Conservation (phyloP, 78 protist genomes). For the Corallochytrium limacisporum region DNA sequence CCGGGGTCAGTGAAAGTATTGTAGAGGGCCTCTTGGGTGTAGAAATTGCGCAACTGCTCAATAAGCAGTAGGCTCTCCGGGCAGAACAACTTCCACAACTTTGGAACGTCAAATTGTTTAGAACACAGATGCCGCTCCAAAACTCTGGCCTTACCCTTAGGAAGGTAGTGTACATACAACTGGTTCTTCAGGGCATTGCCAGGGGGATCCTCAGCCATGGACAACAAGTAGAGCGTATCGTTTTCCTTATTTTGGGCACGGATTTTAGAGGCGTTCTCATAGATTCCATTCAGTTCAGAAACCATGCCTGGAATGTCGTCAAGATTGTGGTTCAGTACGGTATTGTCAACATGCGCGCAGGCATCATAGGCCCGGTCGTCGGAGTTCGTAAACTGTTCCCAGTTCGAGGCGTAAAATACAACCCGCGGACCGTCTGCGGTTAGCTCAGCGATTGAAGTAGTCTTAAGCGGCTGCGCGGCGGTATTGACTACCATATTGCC, state of each 20-base stretch:
- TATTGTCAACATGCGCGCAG: background rate
- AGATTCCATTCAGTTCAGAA: too few species aligned
- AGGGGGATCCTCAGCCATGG: constrained; percentile 1
- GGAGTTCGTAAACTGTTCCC: background rate
- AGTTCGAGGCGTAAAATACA: background rate
- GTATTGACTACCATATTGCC: background rate
- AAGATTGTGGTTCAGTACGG: background rate
- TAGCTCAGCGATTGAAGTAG: background rate
- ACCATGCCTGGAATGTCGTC: background rate
- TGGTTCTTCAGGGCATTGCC: background rate
- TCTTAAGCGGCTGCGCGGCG: background rate
- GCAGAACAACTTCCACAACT: too few species aligned
- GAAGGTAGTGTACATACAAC: background rate
- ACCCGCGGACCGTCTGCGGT: background rate
- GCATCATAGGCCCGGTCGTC: background rate
- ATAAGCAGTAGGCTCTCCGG: background rate
- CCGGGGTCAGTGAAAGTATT: background rate
- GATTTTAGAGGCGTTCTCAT: background rate
- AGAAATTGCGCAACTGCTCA: background rate
- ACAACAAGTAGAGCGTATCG: background rate
- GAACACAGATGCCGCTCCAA: too few species aligned
- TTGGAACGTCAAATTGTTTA: too few species aligned
- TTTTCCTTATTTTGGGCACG: background rate
- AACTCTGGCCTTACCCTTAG: too few species aligned
- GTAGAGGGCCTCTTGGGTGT: background rate